These are phyloP conservation scores for Xylariales sp. DNA, from an alignment of 2,329 filamentous ascomycete species.

Conservation along the genomic window DNA sequence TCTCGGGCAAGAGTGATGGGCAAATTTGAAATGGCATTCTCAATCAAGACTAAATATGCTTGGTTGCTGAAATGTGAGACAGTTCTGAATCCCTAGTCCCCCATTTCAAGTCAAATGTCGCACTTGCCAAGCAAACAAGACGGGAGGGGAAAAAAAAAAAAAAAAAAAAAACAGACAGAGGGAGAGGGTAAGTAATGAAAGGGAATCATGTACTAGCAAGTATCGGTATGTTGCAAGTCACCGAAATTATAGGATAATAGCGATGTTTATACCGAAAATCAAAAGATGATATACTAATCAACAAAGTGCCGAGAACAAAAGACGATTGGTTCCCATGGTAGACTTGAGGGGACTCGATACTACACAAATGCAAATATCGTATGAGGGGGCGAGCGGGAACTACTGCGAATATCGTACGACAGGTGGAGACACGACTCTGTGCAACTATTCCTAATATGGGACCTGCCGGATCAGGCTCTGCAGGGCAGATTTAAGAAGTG, in stretches of 20 bases:
- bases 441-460: constrained; percentile 29
- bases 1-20: constrained; percentile 12
- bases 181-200: background rate
- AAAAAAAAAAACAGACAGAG: background rate
- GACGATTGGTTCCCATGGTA: constrained; percentile 1
- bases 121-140: background rate
- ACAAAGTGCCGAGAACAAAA: background rate
- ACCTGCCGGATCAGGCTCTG: constrained; percentile 35
- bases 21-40: constrained; percentile 23
- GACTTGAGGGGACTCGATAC: background rate
- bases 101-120: constrained; percentile 1
- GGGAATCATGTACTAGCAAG: background rate
- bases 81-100: background rate
- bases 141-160: background rate
- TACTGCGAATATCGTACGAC: constrained; percentile 34
- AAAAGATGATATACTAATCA: background rate
- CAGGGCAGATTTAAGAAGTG: background rate
- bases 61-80: constrained; percentile 4
- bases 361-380: constrained; percentile 13
- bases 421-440: background rate
- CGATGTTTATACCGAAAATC: background rate
- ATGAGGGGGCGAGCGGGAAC: constrained; percentile 26
- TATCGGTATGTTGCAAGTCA: background rate
- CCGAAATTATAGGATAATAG: background rate
- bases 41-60: background rate